Conservation (phyloP, 2,329 filamentous ascomycete species). For the Aureobasidium sp. region DNA sequence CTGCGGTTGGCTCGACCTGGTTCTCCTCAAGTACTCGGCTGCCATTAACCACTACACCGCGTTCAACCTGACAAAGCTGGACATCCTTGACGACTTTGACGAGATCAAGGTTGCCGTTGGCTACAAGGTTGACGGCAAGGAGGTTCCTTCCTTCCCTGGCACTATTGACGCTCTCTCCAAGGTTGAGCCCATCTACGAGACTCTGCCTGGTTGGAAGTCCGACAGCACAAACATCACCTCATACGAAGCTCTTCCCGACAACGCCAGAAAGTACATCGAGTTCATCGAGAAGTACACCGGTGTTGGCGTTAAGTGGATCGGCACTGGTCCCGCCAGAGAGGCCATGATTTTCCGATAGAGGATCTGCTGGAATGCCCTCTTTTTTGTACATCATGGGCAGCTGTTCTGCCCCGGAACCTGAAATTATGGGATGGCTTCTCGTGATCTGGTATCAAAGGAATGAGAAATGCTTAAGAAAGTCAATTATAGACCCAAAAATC, state of each 20-base stretch:
- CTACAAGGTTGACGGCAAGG: constrained; percentile 53
- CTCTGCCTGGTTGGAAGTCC: constrained; percentile 61
- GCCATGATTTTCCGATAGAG: constrained; percentile 45
- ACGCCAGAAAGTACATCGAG: constrained; percentile 58
- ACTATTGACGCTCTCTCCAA: constrained; percentile 50
- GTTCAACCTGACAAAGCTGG: constrained; percentile 58
- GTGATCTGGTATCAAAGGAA: constrained; percentile 4
- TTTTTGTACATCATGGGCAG: not conserved
- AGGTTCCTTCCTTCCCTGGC: constrained; percentile 56
- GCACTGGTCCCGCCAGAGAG: constrained; percentile 57
- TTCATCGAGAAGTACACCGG: constrained; percentile 60
- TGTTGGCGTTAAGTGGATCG: constrained; percentile 56
- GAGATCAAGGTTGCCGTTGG: constrained; percentile 66
- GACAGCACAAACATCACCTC: constrained; percentile 52
- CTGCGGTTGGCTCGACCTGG: constrained; percentile 60
- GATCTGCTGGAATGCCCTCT: not conserved
- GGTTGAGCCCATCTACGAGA: constrained; percentile 59
- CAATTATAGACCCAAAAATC: constrained; percentile 2
- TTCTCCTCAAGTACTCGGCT: constrained; percentile 58
- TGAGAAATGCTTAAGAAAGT: constrained; percentile 5
- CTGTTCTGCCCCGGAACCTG: not conserved
- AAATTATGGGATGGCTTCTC: not conserved
- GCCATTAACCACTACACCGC: constrained; percentile 59
- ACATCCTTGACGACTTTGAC: constrained; percentile 64
- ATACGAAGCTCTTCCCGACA: constrained; percentile 54